Evolutionary conservation across 192 early-diverging fungal species (phyloP).

Genomic region (Coemansia sp.): DNA sequence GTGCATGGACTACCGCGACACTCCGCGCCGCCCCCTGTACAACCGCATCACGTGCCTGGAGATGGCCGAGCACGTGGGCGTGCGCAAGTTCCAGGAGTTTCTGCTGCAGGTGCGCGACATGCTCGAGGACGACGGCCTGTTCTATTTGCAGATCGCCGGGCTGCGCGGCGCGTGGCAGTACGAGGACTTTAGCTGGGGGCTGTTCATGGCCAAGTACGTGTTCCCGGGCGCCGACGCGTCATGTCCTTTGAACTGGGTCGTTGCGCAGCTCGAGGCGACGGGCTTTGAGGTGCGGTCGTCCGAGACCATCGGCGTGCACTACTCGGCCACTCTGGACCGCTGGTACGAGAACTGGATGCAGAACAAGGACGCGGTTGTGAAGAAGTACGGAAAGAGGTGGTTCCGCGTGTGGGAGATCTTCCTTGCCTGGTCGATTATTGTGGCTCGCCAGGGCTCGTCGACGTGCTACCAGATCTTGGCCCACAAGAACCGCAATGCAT

Average conservation of each 20-base stretch:
- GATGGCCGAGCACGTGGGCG: slow-evolving; percentile 99
- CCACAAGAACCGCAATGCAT: slow-evolving; percentile 96
- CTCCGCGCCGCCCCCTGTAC: slow-evolving; percentile 81
- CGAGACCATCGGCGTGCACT: slow-evolving; percentile 95
- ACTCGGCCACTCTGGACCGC: slow-evolving; percentile 90
- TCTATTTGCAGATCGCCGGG: slow-evolving; percentile 98
- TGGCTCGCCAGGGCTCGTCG: slow-evolving; percentile 93
- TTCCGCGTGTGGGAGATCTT: slow-evolving; percentile 98
- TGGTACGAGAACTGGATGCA: slow-evolving; percentile 99
- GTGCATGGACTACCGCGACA: slow-evolving; percentile 99
- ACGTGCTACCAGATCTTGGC: slow-evolving; percentile 95
- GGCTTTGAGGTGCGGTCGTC: slow-evolving; percentile 89
- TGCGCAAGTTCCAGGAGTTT: slow-evolving; percentile 88
- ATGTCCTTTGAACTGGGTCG: slow-evolving; percentile 91
- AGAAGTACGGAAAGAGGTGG: slow-evolving; percentile 87
- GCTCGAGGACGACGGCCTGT: slow-evolving; percentile 96
- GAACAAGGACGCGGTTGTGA: slow-evolving; percentile 82
- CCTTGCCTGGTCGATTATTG: slow-evolving; percentile 94
- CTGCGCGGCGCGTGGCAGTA: slow-evolving; percentile 79
- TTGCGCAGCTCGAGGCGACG: slow-evolving; percentile 87
- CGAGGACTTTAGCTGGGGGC: slow-evolving; percentile 85
- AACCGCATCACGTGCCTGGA: slow-evolving; percentile 97
- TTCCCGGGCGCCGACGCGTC: slow-evolving; percentile 99
- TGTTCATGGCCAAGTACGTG: slow-evolving; percentile 99
- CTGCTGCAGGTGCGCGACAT: slow-evolving; percentile 88